Base-by-base conservation (phyloP, 2,329 filamentous ascomycete species). In the Microcyclospora pomicola region DNA sequence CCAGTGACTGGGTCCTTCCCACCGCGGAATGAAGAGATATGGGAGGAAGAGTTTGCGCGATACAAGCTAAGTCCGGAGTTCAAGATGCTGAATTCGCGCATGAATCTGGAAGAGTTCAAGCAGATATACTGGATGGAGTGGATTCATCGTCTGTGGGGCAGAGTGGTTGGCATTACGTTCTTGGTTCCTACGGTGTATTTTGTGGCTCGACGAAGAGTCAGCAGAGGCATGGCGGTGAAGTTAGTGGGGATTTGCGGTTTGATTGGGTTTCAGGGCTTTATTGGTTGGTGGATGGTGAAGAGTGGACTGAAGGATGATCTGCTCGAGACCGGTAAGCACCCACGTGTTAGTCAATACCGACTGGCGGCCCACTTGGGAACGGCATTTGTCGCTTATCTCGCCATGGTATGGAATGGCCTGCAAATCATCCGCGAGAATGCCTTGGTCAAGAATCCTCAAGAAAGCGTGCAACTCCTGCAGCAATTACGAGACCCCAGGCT, bases 211-310 rank as follows among this genome's bases (percentile, higher is more conserved):
- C 76, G 81, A 47, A 75, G 76, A 44, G 87, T 96, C 33, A 82
- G 83, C 15, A 69, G 69, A 37, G 75, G 73, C 37, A 92, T 94
- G 79, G 78, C 85, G 12, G 59, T 69, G 50, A 80, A 82, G 45
- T 69, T 98, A 11, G 65, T 76, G 31, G 88, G 86, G 10, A 96
- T 98, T 45, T 83, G 84, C 32, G 75, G 72, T 35, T 69, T 96
- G 51, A 95, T 98, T 53, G 91, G 85, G 38, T 91, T 94, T 60
- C 91, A 98, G 61, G 91, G 91, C 33, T 75, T 91, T 53, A 79
- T 98, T 46, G 91, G 91, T 38, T 98, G 91, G 91, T 98, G 91
- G 86, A 98, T 98, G 91, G 91, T 98, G 50, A 92, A 92, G 63
- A 92, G 83, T 9, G 91, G 91, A 2, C 69, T 98, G 45, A 92